Base-by-base conservation (phyloP, 352 stramenopile species). In the Phytophthora sojae region DNA sequence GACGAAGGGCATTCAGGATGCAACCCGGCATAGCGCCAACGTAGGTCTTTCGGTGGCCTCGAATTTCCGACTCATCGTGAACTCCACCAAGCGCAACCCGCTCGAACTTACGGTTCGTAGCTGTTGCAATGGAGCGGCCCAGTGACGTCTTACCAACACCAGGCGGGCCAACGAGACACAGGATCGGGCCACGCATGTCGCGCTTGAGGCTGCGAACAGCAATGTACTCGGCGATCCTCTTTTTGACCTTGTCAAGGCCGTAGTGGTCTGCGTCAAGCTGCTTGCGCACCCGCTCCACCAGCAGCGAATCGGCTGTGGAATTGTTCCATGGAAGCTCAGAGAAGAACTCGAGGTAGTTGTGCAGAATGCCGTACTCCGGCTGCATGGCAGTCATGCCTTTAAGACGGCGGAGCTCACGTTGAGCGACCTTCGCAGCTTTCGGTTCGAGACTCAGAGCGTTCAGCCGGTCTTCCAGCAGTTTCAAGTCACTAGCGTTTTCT, bases 161-260 rank as follows among this genome's bases (percentile, higher is more conserved):
- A 11, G 91, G 91, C 7, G 92, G 91, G 1, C 91, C 90, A 8
- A 96, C 79, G 14, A 98, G 83, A 68, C 91, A 97, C 54, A 98
- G 59, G 66, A 98, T 97, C 7, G 91, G 86, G 2, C 91, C 91
- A 62, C 92, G 91, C 82, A 94, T 91, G 64, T 93, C 79, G 26
- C 81, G 80, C 67, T 93, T 94, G 9, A 97, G 79, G 21, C 82
- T 93, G 5, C 87, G 85, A 17, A 96, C 86, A 37, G 89, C 90
- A 57, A 97, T 93, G 74, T 94, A 95, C 74, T 96, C 88, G 2
- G 89, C 89, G 71, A 97, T 93, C 25, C 90, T 86, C 61, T 93
- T 91, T 69, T 95, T 95, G 29, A 93, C 85, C 58, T 92, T 91
- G 65, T 95, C 82, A 35, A 96, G 74, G 0, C 88, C 89, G 39